Conservation (phyloP, 1,139 yeast species). For the Candida tropicalis region DNA sequence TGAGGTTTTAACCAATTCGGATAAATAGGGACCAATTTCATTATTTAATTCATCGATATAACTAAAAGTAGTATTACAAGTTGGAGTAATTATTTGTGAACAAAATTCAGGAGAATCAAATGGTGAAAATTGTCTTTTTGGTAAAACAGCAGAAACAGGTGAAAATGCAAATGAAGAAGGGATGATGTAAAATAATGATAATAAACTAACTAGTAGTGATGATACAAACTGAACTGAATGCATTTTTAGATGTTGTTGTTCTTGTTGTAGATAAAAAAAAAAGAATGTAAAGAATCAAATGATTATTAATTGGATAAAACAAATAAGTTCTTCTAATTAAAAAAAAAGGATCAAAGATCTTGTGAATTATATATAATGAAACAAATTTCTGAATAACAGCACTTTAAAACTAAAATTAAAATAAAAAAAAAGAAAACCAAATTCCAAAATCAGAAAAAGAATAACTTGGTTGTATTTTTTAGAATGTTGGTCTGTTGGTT, state of each 20-base stretch:
- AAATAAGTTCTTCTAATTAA: no score
- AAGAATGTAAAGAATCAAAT: background rate
- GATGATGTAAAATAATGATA: background rate
- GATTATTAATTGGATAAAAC: no score
- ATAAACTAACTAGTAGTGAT: conserved; percentile 13
- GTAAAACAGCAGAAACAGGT: conserved; percentile 12
- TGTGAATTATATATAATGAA: background rate
- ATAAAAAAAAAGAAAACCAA: no score
- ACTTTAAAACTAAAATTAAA: no score
- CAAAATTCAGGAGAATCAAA: conserved; percentile 51
- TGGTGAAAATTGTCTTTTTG: conserved; percentile 27
- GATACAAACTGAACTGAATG: conserved; percentile 4
- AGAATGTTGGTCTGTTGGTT: no score
- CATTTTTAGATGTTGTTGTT: background rate
- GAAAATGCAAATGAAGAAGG: conserved; percentile 7
- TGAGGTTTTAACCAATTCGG: conserved; percentile 62
- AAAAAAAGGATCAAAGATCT: no score
- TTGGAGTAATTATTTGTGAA: conserved; percentile 48
- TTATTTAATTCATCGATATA: conserved; percentile 44
- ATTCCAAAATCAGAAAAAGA: no score
- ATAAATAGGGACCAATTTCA: conserved; percentile 50
- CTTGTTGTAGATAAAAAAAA: background rate
- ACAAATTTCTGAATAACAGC: no score
- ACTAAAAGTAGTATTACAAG: conserved; percentile 51
- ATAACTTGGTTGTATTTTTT: no score